Percentiles rank a stretch among this genome's conserved stretches.
Conservation (phyloP, 179 eudicot species). For the Carnegiea gigantea region DNA sequence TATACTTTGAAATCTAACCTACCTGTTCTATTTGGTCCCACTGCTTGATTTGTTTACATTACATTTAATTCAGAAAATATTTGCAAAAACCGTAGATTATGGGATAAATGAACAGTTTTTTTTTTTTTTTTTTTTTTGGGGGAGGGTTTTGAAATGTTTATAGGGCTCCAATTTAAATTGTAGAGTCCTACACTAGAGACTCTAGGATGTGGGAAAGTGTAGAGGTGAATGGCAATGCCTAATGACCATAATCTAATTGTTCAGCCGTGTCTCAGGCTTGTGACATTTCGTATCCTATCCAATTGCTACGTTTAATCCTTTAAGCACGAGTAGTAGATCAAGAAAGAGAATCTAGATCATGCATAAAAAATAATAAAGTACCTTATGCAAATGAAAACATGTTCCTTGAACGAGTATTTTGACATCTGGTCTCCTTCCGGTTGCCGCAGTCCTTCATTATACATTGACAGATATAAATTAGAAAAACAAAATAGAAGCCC, state of each 20-base stretch:
- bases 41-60: not conserved
- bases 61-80: not conserved
- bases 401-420: slow-evolving; percentile 54
- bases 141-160: not conserved
- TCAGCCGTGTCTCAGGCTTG: too few relatives aligned
- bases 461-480: not conserved
- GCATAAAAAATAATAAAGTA: slow-evolving; percentile 15
- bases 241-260: too few relatives aligned
- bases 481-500: not conserved
- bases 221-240: too few relatives aligned
- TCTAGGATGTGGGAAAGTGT: too few relatives aligned
- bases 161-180: too few relatives aligned
- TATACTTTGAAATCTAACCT: not conserved
- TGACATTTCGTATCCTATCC: too few relatives aligned
- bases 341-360: too few relatives aligned
- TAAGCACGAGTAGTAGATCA: too few relatives aligned
- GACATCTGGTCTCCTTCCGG: slow-evolving; percentile 54
- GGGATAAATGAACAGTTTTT: not conserved
- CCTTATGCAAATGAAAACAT: slow-evolving; percentile 73
- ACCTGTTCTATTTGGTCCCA: not conserved
- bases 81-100: not conserved
- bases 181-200: too few relatives aligned
- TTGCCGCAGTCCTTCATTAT: slow-evolving; percentile 44
- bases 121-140: too few relatives aligned
- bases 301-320: too few relatives aligned